Conservation (phyloP, 768 basidiomycete genomes). For the Tephrocybe sp. region DNA sequence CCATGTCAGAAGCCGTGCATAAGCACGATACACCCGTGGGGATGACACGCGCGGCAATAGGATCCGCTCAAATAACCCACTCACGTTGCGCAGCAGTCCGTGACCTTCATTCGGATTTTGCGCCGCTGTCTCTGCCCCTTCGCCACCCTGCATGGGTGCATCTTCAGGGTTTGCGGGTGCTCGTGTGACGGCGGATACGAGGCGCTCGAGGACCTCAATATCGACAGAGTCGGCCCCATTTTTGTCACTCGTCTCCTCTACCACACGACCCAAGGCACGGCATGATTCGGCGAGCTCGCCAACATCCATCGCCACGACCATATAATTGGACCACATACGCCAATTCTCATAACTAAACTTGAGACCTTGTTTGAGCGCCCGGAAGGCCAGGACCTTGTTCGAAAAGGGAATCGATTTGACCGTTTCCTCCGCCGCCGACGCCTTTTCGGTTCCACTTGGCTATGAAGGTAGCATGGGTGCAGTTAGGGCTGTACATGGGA, state of each 20-base stretch:
- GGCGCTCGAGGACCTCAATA: constrained; percentile 82
- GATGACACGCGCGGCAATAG: constrained; percentile 84
- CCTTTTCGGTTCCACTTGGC: neutral
- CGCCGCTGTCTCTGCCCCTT: constrained; percentile 14
- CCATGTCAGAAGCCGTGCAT: constrained; percentile 79
- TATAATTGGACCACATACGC: constrained; percentile 99
- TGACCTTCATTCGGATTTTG: constrained; percentile 61
- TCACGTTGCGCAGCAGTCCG: constrained; percentile 65
- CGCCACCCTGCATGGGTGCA: constrained; percentile 21
- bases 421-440: constrained; percentile 12
- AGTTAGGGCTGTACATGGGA: neutral
- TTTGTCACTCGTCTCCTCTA: constrained; percentile 68
- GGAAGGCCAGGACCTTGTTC: constrained; percentile 88
- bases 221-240: constrained; percentile 64
- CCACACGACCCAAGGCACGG: constrained; percentile 77
- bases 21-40: constrained; percentile 77
- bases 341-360: constrained; percentile 86
- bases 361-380: constrained; percentile 88
- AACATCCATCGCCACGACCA: constrained; percentile 89
- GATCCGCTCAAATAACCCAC: constrained; percentile 70
- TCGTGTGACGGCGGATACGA: constrained; percentile 85
- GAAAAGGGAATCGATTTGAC: constrained; percentile 51
- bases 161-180: constrained; percentile 40
- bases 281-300: constrained; percentile 89
- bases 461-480: neutral